Conservation (phyloP, 805 yeast genomes). For the Kodamaea hsintzibuensis region DNA sequence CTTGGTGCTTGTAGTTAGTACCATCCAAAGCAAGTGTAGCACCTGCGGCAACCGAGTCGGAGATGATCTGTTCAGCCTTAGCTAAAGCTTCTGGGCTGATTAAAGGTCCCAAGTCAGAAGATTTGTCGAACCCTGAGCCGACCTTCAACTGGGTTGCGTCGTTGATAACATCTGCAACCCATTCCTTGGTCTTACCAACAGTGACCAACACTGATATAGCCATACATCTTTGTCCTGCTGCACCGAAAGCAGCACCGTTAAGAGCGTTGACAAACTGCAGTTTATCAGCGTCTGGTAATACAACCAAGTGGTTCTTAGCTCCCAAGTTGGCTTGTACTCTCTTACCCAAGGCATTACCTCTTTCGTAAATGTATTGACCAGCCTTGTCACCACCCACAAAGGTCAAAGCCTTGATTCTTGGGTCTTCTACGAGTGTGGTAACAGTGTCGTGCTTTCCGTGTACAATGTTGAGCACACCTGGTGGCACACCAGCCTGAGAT, state of each 20-base stretch:
- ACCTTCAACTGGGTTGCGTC: conserved; percentile 59
- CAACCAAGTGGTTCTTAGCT: conserved; percentile 75
- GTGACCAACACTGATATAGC: conserved; percentile 73
- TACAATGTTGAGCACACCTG: conserved; percentile 69
- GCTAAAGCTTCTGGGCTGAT: conserved; percentile 59
- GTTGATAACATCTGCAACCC: conserved; percentile 60
- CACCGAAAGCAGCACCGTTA: conserved; percentile 78
- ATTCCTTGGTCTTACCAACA: conserved; percentile 64
- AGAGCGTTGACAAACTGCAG: conserved; percentile 62
- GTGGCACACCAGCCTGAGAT: conserved; percentile 72
- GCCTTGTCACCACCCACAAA: conserved; percentile 82
- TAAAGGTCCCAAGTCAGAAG: conserved; percentile 72
- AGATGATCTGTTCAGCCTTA: conserved; percentile 57
- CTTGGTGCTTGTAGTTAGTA: conserved; percentile 45
- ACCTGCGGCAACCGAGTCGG: conserved; percentile 57
- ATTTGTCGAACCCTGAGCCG: conserved; percentile 64
- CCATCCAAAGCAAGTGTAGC: conserved; percentile 67
- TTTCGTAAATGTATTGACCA: conserved; percentile 68
- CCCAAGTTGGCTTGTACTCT: conserved; percentile 78
- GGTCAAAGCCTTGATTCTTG: conserved; percentile 72
- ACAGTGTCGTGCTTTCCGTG: conserved; percentile 77
- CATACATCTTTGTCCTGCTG: conserved; percentile 86
- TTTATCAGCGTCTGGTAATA: conserved; percentile 72
- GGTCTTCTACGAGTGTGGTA: conserved; percentile 67
- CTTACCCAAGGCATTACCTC: conserved; percentile 68